Evolutionary conservation across 495 filamentous ascomycete species (phyloP), one percentile per base, ranked within the genome.

Genomic region (Aspergillus haitiensis): DNA sequence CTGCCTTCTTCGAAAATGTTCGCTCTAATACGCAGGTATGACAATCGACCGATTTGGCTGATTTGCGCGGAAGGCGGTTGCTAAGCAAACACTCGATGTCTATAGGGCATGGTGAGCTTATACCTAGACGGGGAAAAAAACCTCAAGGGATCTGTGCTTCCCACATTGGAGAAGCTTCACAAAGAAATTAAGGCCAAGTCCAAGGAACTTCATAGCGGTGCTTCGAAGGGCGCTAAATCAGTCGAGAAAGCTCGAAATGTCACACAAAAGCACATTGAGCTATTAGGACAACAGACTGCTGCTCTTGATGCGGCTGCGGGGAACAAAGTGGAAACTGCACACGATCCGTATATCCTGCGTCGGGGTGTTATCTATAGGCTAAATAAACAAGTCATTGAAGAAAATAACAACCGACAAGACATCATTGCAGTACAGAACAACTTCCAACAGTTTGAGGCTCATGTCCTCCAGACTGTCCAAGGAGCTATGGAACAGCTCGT

Each of bases 181-280:
- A 86, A 92, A 68, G 94, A 98, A 68, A 93, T 98, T 77, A 98
- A 97, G 81, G 85, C 88, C 72, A 97, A 97, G 77, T 79, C 82
- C 37, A 98, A 97, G 79, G 91, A 96, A 72, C 82, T 98, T 6
- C 79, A 80, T 44, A 81, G 85, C 46, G 91, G 92, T n/a, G 90
- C 89, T n/a, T 84, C 84, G 56, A 97, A 94, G 81, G 81, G 84
- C 7, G 84, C 89, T 42, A 98, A 97, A 74, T 86, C 88, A 16
- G 92, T 98, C 32, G 90, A 95, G 50, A 98, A 96, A 76, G 88
- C 92, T 18, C 88, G 95, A 53, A 83, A 84, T 62, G 70, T 76
- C 10, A 97, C 93, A 1, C 94, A 98, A 81, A 96, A 93, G 77
- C 90, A 97, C 63, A 96, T 98, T 55, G 93, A 98, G 73, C 84